These are phyloP conservation scores for Margaritispora aquatica DNA, from an alignment of 495 filamentous ascomycete species.

Conservation along the genomic window DNA sequence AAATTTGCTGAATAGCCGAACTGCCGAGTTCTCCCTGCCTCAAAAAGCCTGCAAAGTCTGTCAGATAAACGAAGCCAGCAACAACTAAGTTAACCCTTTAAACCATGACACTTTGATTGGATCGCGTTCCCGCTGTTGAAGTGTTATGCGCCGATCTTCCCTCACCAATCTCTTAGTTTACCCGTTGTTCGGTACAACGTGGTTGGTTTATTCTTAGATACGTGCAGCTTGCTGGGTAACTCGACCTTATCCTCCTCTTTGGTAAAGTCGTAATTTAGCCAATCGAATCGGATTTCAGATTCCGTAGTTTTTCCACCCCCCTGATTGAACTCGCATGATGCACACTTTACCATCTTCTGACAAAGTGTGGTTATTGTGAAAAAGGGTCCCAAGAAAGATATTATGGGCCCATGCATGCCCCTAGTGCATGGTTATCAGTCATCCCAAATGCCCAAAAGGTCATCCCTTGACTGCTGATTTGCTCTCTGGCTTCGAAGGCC, in stretches of 20 bases:
- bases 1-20: too few relatives aligned
- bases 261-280: constrained; percentile 3
- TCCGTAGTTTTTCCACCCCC: not conserved
- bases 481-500: not conserved
- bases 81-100: too few relatives aligned
- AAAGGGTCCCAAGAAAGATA: too few relatives aligned
- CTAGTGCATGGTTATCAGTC: too few relatives aligned
- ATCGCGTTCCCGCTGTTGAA: not conserved
- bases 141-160: constrained; percentile 1
- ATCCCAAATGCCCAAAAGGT: not conserved
- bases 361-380: too few relatives aligned
- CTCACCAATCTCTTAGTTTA: constrained; percentile 2
- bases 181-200: constrained; percentile 14
- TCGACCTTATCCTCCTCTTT: not conserved
- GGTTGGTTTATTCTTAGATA: constrained; percentile 9
- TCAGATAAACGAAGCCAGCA: too few relatives aligned
- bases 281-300: not conserved
- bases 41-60: too few relatives aligned
- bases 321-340: not conserved
- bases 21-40: too few relatives aligned
- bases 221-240: not conserved
- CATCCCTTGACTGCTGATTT: not conserved
- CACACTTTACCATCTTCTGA: not conserved
- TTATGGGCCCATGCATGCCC: too few relatives aligned
- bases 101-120: too few relatives aligned